Conservation (phyloP, 306 rosid genomes). For the Ziziphus jujuba region DNA sequence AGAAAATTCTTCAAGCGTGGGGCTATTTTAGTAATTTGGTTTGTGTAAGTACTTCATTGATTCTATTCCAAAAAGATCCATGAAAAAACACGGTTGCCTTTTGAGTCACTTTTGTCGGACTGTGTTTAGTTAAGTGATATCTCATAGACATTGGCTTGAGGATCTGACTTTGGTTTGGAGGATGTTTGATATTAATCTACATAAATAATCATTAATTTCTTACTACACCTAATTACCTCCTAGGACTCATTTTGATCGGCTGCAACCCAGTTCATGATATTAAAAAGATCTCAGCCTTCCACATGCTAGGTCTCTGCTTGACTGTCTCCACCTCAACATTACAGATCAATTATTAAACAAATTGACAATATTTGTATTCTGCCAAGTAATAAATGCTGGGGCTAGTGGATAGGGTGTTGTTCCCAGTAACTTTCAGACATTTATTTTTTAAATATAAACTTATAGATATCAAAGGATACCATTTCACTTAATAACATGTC, state of each 20-base stretch:
- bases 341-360: not conserved
- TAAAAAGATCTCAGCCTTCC: constrained; percentile 19
- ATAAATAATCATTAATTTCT: not conserved
- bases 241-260: not conserved
- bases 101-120: constrained; percentile 18
- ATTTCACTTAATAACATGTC: no score
- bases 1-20: not conserved
- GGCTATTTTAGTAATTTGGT: constrained; percentile 5
- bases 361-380: not conserved
- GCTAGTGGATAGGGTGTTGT: not conserved
- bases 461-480: no score
- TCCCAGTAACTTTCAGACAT: not conserved
- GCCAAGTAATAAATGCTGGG: not conserved
- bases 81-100: not conserved
- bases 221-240: constrained; percentile 2
- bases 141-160: not conserved
- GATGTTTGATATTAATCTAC: constrained; percentile 3
- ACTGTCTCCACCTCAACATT: constrained; percentile 11
- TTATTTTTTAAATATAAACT: no score
- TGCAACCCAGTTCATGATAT: not conserved
- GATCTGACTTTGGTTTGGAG: not conserved
- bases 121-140: constrained; percentile 9
- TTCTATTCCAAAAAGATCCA: not conserved
- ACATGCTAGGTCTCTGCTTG: constrained; percentile 26
- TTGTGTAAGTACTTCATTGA: not conserved